Evolutionary conservation across 2,329 filamentous ascomycete genomes (phyloP), one percentile per base, ranked within the genome.

Genomic region (Stagonosporopsis tanaceti): DNA sequence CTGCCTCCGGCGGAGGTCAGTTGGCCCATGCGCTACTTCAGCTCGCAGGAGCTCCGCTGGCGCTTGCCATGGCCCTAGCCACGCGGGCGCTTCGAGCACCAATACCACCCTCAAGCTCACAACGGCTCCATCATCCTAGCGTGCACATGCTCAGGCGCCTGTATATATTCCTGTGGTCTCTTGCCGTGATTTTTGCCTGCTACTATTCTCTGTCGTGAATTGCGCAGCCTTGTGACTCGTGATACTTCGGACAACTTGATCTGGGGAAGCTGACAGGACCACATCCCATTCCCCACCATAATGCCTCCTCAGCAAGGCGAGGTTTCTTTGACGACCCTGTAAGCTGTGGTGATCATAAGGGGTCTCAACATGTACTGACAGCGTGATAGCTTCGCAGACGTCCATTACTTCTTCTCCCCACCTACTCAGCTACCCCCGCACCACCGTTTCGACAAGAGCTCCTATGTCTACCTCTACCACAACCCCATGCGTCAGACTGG

Each of bases 391-490:
- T 93, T 91, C 69, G 89, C 85, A 61, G 91, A 94, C 70, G 74
- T 93, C 51, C 91, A 93, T 75, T 93, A 93, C 76, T 92, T 87
- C 76, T 92, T 93, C 77, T 84, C 85, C 25, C 83, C 87, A n/a
- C 87, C 88, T 2, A 82, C 82, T 6, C 81, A 83, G 54, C 87
- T 84, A 54, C 90, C 90, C 28, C 86, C 83, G n/a, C 91, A 93
- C 74, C 89, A 93, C 75, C 87, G 90, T 48, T 93, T 94, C 75
- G 88, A 92, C 75, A 90, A 90, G 74, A 85, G 87, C 44, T 93
- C 89, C 7, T 93, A 93, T 73, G 84, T 93, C 55, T 93, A 93
- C 71, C 80, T 93, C 6, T 93, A 92, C 73, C 89, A 93, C 75
- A 89, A 91, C 71, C 84, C 89, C 12, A 81, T 80, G 59, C 85